Evolutionary conservation across 805 yeast species (phyloP).

Genomic region (Candida maris): DNA sequence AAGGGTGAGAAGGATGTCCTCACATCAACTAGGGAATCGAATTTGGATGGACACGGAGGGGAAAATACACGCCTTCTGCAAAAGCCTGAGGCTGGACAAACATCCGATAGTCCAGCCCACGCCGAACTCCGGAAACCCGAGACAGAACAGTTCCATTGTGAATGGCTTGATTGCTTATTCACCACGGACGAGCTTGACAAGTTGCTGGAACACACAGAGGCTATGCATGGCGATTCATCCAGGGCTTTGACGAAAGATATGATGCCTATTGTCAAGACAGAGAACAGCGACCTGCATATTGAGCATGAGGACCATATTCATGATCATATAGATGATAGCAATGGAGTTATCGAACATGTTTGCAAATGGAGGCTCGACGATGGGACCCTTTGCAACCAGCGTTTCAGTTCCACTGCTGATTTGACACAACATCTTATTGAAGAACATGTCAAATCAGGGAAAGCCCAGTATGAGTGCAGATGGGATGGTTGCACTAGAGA

Average conservation of each 20-base stretch:
- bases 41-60: too few relatives aligned
- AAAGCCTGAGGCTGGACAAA: too few relatives aligned
- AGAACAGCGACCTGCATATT: neutral
- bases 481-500: conserved; percentile 79
- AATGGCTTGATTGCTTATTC: conserved; percentile 72
- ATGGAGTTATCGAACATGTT: conserved; percentile 10
- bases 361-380: conserved; percentile 38
- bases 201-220: conserved; percentile 54
- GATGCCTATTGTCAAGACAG: neutral
- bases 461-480: conserved; percentile 61
- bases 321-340: neutral
- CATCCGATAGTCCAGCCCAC: too few relatives aligned
- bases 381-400: conserved; percentile 41
- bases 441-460: conserved; percentile 72
- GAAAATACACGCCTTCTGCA: too few relatives aligned
- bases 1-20: too few relatives aligned
- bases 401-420: conserved; percentile 52
- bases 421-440: conserved; percentile 68
- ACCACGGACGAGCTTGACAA: conserved; percentile 48
- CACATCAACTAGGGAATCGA: too few relatives aligned
- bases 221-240: conserved; percentile 4
- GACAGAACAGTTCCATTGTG: conserved; percentile 45
- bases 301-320: neutral
- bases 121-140: too few relatives aligned
- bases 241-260: too few relatives aligned